phyloP scores from a whole-genome alignment of 371 early-diverging fungal genomes.

The Mucor indicus region DNA sequence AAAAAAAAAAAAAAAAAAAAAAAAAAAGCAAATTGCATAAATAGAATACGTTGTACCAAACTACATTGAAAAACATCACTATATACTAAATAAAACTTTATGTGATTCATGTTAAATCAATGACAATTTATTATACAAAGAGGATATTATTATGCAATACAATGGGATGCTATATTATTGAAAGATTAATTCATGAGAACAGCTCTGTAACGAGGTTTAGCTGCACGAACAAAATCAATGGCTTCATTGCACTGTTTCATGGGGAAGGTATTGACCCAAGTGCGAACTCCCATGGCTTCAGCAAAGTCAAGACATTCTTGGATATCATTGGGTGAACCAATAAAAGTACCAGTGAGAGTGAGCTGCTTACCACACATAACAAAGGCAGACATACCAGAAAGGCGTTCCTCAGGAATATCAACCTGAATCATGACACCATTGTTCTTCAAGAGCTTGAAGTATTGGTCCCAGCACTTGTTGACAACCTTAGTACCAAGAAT shows the following conservation, averaged over 20 bases:
- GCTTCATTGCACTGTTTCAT: constrained; percentile 44
- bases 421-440: constrained; percentile 53
- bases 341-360: constrained; percentile 59
- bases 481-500: constrained; percentile 43
- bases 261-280: constrained; percentile 64
- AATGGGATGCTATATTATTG: too few relatives aligned
- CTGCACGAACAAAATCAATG: constrained; percentile 27
- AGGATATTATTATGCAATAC: too few relatives aligned
- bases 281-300: constrained; percentile 55
- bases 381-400: constrained; percentile 31
- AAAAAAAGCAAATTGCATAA: too few relatives aligned
- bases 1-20: too few relatives aligned
- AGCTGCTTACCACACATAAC: constrained; percentile 35
- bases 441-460: constrained; percentile 28
- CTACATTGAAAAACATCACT: too few relatives aligned
- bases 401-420: constrained; percentile 57
- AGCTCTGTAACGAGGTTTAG: constrained; percentile 31
- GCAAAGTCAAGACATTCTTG: constrained; percentile 68
- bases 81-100: too few relatives aligned
- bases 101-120: too few relatives aligned
- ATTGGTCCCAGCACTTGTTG: constrained; percentile 29
- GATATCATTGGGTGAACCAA: constrained; percentile 55
- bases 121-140: too few relatives aligned
- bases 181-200: constrained; percentile 24
- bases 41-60: too few relatives aligned